Evolutionary conservation across 257 asterid species (phyloP), one percentile per base, ranked within the genome.

Genomic region (Plectranthus barbatus): DNA sequence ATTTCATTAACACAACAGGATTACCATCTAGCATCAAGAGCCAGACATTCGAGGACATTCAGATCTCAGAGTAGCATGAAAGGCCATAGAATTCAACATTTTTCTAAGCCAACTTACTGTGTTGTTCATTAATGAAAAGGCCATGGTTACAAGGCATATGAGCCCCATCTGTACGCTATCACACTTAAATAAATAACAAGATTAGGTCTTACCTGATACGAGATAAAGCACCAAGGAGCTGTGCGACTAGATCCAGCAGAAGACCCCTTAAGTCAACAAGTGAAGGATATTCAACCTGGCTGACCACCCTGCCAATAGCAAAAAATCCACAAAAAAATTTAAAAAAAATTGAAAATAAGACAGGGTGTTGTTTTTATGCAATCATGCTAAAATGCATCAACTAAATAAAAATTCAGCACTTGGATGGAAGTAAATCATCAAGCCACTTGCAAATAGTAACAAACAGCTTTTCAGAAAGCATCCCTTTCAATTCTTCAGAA

Each of bases 231-330:
- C 99, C 97, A 61, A 93, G 97, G 46, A 93, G 97, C 74, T 93
- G 99, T n/a, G 99, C 99, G 41, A 90, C 99, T 59, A 93, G 81
- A 80, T 93, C 99, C 78, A 93, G 85, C 71, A 93, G 94, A 78
- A 93, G 97, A 70, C 99, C 95, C 79, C 99, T 85, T 77, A 93
- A 82, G 82, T 93, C 99, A 76, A 93, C 96, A 76, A 93, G 84
- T 20, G 97, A 93, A 77, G 99, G 99, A 76, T 93, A 90, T 51
- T 93, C 96, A 20, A 87, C 89, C 80, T 93, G 99, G 83, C 99
- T 93, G 63, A 93, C 97, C 72, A 85, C 95, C 85, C 99, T 93
- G 92, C 50, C 72, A 68, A 56, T 51, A 65, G 70, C 23, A 58
- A 57, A 46, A 42, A 62, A 36, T 37, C 41, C 64, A n/a, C n/a